Percentiles rank a stretch among this genome's conserved stretches.
Evolutionary conservation across 345 rosid species (phyloP).

Genomic region (Citrus australasica): DNA sequence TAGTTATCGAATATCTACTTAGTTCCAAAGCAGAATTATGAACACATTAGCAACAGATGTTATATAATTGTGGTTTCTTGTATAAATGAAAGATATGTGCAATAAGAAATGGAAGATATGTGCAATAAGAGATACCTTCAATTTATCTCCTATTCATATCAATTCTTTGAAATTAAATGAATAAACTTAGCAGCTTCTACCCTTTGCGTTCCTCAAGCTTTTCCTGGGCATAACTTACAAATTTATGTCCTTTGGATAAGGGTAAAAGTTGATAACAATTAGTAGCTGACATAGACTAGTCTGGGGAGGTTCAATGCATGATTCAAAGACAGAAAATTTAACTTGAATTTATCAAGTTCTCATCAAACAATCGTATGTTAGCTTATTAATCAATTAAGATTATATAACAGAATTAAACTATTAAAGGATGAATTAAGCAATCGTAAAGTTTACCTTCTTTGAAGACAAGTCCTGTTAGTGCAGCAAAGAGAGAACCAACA

Average conservation of each 20-base stretch:
- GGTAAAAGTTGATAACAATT: not conserved
- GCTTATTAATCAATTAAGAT: not conserved
- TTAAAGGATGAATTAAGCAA: not conserved
- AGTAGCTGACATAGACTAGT: not conserved
- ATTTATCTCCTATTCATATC: not conserved
- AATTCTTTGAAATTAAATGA: not conserved
- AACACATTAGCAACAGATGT: not conserved
- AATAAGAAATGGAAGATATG: not conserved
- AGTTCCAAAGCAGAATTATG: not conserved
- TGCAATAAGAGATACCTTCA: not conserved
- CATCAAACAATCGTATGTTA: not conserved
- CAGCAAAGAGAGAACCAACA: conserved; percentile 89
- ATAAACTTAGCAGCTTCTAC: not conserved
- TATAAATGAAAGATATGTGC: not conserved
- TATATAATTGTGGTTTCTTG: not conserved
- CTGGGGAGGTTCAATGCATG: not conserved
- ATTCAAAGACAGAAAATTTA: not conserved
- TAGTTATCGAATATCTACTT: not conserved
- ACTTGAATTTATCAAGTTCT: not conserved
- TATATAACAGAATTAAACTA: not conserved
- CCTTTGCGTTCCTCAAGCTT: not conserved
- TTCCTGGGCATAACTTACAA: not conserved
- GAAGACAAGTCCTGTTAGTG: conserved; percentile 88
- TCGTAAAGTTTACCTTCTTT: conserved; percentile 64
- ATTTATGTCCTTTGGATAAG: not conserved